Percentiles rank a stretch among this genome's conserved stretches.
These are phyloP conservation scores for Zygosaccharomyces lentus DNA, from an alignment of 805 yeast species.

Conservation along the genomic window DNA sequence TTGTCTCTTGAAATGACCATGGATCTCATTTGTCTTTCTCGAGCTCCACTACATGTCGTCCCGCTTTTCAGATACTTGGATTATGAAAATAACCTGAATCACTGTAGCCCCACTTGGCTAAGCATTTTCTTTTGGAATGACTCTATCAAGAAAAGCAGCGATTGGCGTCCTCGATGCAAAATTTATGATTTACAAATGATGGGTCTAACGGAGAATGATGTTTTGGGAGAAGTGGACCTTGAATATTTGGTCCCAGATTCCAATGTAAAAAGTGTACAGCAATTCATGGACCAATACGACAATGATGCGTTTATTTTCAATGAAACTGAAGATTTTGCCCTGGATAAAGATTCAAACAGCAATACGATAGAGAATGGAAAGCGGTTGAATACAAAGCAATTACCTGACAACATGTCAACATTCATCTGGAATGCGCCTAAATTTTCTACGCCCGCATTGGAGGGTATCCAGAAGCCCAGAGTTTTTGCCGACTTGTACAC, in stretches of 20 bases:
- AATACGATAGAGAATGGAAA: background rate
- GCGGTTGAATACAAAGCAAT: constrained; percentile 1
- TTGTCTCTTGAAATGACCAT: constrained; percentile 77
- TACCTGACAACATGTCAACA: constrained; percentile 8
- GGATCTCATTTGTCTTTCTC: constrained; percentile 82
- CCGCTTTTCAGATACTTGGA: constrained; percentile 78
- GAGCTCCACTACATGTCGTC: constrained; percentile 88
- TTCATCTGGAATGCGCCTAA: constrained; percentile 30
- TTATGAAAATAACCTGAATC: constrained; percentile 46
- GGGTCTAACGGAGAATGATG: constrained; percentile 93
- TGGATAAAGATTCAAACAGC: background rate
- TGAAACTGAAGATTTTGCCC: background rate
- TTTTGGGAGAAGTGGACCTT: constrained; percentile 57
- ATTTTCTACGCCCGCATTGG: constrained; percentile 24
- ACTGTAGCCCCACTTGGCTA: constrained; percentile 92
- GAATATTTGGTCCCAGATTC: constrained; percentile 45
- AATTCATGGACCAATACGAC: constrained; percentile 70
- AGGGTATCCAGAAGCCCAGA: constrained; percentile 24
- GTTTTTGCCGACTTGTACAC: constrained; percentile 24
- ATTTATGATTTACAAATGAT: constrained; percentile 96
- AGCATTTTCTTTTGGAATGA: constrained; percentile 89
- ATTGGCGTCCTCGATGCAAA: constrained; percentile 92
- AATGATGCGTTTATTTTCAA: constrained; percentile 42
- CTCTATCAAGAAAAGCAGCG: constrained; percentile 38
- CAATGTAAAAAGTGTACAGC: constrained; percentile 42